Conservation (phyloP, 768 basidiomycete species). For the Termitomyces sp. region DNA sequence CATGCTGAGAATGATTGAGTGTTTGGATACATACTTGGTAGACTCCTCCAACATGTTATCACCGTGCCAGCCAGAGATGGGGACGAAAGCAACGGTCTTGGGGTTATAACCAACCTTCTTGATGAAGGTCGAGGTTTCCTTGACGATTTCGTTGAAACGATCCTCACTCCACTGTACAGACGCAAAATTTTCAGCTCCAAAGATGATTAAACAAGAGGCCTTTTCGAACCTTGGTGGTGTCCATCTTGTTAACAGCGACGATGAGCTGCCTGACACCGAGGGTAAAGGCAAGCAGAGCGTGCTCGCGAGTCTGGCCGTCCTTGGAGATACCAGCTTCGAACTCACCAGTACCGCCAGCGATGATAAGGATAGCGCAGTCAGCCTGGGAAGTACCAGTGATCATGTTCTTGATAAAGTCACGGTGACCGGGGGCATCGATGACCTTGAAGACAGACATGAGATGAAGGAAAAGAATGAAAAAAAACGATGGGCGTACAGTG, state of each 20-base stretch:
- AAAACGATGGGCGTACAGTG: conserved; percentile 54
- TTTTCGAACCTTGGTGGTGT: conserved; percentile 84
- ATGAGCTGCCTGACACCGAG: conserved; percentile 99
- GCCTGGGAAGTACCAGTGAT: conserved; percentile 99
- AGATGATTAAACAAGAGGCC: not conserved
- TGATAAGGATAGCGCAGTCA: conserved; percentile 99
- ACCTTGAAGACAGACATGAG: conserved; percentile 50
- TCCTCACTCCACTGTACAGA: conserved; percentile 91
- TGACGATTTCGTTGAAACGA: conserved; percentile 99
- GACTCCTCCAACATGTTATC: conserved; percentile 99
- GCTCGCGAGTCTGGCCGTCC: conserved; percentile 99
- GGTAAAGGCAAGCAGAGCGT: conserved; percentile 99
- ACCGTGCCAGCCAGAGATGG: conserved; percentile 99
- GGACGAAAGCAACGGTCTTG: conserved; percentile 96
- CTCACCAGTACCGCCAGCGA: conserved; percentile 98
- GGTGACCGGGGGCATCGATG: conserved; percentile 99
- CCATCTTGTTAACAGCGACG: conserved; percentile 99
- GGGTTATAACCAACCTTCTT: conserved; percentile 99
- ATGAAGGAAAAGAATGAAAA: conserved; percentile 6
- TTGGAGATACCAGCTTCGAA: conserved; percentile 99
- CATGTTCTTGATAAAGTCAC: conserved; percentile 99
- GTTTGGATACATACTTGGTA: conserved; percentile 59
- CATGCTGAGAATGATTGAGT: not conserved
- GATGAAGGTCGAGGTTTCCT: conserved; percentile 97
- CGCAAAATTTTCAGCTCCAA: conserved; percentile 1